Evolutionary conservation across 352 stramenopile genomes (phyloP).

Genomic region (Peronosclerospora sorghi): DNA sequence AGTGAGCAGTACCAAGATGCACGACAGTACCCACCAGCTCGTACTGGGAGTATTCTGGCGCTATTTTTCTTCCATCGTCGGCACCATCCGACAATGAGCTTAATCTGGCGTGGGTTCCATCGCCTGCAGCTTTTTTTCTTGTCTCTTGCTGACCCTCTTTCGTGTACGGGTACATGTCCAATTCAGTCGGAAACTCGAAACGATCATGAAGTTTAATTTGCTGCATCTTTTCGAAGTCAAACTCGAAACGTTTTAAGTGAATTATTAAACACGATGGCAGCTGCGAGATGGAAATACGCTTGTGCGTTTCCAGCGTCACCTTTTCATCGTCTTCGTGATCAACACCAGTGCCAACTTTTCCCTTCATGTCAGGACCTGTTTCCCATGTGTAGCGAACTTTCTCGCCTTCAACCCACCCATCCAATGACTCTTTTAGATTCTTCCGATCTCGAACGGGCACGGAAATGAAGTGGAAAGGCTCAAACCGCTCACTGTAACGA

Average conservation of each 20-base stretch:
- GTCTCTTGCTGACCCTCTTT: conserved; percentile 77
- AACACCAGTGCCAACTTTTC: conserved; percentile 11
- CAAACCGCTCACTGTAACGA: conserved; percentile 79
- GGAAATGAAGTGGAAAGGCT: conserved; percentile 88
- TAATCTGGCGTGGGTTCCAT: conserved; percentile 12
- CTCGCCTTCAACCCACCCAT: conserved; percentile 83
- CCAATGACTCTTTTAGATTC: conserved; percentile 77
- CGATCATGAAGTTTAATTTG: conserved; percentile 90
- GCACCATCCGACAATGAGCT: conserved; percentile 16
- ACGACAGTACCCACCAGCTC: conserved; percentile 82
- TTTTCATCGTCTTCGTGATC: conserved; percentile 36
- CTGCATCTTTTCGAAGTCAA: conserved; percentile 91
- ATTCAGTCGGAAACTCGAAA: conserved; percentile 87
- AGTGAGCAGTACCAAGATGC: conserved; percentile 81
- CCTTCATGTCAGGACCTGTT: conserved; percentile 16
- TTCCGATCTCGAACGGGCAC: conserved; percentile 82
- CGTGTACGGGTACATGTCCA: conserved; percentile 86
- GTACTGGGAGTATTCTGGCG: conserved; percentile 79
- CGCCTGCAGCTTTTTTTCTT: conserved; percentile 20
- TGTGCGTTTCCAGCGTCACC: conserved; percentile 82
- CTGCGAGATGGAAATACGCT: conserved; percentile 83
- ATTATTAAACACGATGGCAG: conserved; percentile 87
- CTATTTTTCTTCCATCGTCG: conserved; percentile 20
- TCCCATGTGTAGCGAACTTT: conserved; percentile 88
- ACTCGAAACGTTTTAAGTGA: conserved; percentile 93